Conservation (phyloP, 2,329 filamentous ascomycete genomes). For the Aspergillus unguis region DNA sequence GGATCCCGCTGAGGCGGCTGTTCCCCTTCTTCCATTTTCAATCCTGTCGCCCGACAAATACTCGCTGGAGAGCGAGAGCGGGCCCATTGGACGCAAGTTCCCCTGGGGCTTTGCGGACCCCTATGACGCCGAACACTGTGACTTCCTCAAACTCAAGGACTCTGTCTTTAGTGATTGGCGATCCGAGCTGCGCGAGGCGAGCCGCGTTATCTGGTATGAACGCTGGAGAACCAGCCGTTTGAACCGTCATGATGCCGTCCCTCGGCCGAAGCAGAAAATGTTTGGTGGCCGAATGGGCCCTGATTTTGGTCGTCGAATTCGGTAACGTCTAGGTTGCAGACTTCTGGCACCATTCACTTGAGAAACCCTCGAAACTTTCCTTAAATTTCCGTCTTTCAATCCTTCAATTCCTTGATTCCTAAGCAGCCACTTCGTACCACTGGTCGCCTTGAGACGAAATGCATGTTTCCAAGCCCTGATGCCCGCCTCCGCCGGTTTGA, state of each 20-base stretch:
- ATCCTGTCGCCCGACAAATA: slow-evolving; percentile 93
- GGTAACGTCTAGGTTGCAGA: slow-evolving; percentile 4
- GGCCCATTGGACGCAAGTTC: slow-evolving; percentile 74
- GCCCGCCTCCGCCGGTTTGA: too few relatives aligned
- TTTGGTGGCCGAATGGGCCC: slow-evolving; percentile 32
- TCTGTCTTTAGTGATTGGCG: slow-evolving; percentile 93
- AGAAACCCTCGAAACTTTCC: slow-evolving; percentile 4
- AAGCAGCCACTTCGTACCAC: neutral
- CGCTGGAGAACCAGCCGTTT: slow-evolving; percentile 71
- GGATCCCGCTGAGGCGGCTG: slow-evolving; percentile 34
- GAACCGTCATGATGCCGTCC: slow-evolving; percentile 29
- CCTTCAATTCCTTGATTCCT: neutral
- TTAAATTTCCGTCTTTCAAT: neutral
- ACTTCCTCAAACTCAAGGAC: slow-evolving; percentile 87
- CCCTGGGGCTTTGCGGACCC: slow-evolving; percentile 97
- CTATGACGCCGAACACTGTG: slow-evolving; percentile 86
- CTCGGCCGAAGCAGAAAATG: slow-evolving; percentile 22
- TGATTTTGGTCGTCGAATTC: slow-evolving; percentile 10
- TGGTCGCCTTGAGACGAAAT: neutral
- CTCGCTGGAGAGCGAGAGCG: slow-evolving; percentile 51
- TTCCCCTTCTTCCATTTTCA: slow-evolving; percentile 78
- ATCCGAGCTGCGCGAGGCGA: slow-evolving; percentile 81
- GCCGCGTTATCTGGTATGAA: slow-evolving; percentile 91
- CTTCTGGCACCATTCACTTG: neutral
- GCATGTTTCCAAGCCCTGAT: neutral